Percentiles rank a stretch among this genome's conserved stretches.
phyloP scores from a whole-genome alignment of 2,329 filamentous ascomycete genomes.

The Dothistroma septosporum region DNA sequence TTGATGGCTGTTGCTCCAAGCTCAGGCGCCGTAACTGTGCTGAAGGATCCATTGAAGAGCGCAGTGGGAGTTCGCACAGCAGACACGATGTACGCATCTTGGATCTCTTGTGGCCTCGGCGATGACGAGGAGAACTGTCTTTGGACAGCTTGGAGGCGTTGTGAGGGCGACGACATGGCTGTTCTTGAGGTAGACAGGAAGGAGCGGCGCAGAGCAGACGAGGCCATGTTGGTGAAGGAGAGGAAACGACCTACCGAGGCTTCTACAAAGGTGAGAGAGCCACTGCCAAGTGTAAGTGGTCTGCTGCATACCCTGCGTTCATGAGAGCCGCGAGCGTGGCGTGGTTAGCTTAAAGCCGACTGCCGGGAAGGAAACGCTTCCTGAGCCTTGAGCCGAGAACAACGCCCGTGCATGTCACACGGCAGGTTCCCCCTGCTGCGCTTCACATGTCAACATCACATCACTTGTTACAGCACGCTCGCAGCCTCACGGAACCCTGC shows the following conservation, averaged over 20 bases:
- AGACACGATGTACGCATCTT: slow-evolving; percentile 90
- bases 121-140: slow-evolving; percentile 49
- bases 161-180: slow-evolving; percentile 26
- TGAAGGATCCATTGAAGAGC: slow-evolving; percentile 94
- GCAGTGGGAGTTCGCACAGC: slow-evolving; percentile 84
- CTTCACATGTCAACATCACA: background rate
- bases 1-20: slow-evolving; percentile 90
- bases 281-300: background rate
- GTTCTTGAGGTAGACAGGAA: slow-evolving; percentile 19
- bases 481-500: too few relatives aligned
- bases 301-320: too few relatives aligned
- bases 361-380: background rate
- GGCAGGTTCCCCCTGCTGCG: background rate
- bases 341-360: background rate
- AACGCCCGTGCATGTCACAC: background rate
- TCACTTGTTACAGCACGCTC: too few relatives aligned
- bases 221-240: slow-evolving; percentile 16
- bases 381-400: background rate
- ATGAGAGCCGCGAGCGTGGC: background rate
- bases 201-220: slow-evolving; percentile 24
- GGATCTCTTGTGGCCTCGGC: slow-evolving; percentile 59
- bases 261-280: background rate
- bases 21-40: slow-evolving; percentile 76
- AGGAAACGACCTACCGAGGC: slow-evolving; percentile 3
- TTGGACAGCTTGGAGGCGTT: slow-evolving; percentile 27